Percentiles rank a stretch among this genome's conserved stretches.
Conservation (phyloP, 2,329 filamentous ascomycete genomes). For the Tolypocladium pustulatum region DNA sequence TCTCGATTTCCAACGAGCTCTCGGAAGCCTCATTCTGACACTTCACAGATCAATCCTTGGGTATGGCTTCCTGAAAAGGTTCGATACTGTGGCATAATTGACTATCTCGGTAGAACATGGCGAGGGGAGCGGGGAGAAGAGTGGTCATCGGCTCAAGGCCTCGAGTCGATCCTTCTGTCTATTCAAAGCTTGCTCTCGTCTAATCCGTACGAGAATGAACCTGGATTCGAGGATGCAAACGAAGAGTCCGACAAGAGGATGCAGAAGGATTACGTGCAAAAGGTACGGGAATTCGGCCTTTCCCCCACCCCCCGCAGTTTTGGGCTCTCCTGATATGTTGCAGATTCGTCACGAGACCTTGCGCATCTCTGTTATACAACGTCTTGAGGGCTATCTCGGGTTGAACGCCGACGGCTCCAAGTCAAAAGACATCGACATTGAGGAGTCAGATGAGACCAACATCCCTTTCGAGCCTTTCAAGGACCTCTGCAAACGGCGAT, state of each 20-base stretch:
- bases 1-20: conserved; percentile 9
- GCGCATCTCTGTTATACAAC: conserved; percentile 74
- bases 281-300: conserved; percentile 39
- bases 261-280: conserved; percentile 66
- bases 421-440: conserved; percentile 37
- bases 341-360: conserved; percentile 88
- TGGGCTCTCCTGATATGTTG: conserved; percentile 5
- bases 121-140: conserved; percentile 80
- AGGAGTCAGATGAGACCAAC: conserved; percentile 41
- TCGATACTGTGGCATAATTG: not conserved
- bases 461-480: conserved; percentile 74
- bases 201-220: conserved; percentile 94
- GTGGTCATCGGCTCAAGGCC: conserved; percentile 91
- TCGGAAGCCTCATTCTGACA: not conserved
- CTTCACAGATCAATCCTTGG: conserved; percentile 66
- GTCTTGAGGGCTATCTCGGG: conserved; percentile 68
- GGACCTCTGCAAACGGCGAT: conserved; percentile 81
- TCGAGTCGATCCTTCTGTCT: conserved; percentile 88
- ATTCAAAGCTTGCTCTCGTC: conserved; percentile 93
- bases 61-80: conserved; percentile 34
- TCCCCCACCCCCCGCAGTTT: too few relatives aligned
- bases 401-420: conserved; percentile 41
- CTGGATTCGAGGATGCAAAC: conserved; percentile 75
- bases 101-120: conserved; percentile 63
- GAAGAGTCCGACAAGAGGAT: conserved; percentile 58